Base-by-base conservation (phyloP, 2,329 filamentous ascomycete genomes). In the Colletotrichum sp. region DNA sequence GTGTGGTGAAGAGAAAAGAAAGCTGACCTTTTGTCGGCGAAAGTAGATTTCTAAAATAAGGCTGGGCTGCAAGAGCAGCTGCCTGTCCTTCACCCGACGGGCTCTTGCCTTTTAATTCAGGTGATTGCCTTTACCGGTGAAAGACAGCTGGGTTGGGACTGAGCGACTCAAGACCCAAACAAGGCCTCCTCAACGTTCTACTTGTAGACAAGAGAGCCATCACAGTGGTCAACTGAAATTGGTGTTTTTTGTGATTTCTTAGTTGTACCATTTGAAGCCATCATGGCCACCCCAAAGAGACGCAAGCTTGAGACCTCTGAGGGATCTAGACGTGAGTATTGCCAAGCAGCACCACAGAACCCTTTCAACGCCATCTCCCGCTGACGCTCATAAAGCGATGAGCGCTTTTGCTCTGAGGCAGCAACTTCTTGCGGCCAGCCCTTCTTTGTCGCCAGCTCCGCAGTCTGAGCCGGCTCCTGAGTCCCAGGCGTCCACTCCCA, bases 321-420 rank as follows among this genome's bases (percentile, higher is more conserved):
- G 9, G 80, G 81, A 26, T 77, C 80, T 49, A 81, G 82, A 75
- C 80, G 87, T 87, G 79, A 78, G 85, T 76, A 26, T 26, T 39
- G 36, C 21, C 24, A 52, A 52, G 44, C 44, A 52, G 44, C 62
- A 64, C 32, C 3, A 39, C 7, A 64, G n/a, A 12, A 12, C 18
- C 18, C 62, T 52, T 52, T 52, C n/a, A 6, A 36, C 16, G 24
- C 18, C 30, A 64, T 70, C 24, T n/a, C 24, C 32, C 52, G 26
- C 65, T 80, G 78, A 75, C 68, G 44, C 76, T 26, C 76, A 16
- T 18, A 65, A 67, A 86, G 83, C 81, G 21, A 82, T 87, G 82
- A 88, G 87, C 79, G 87, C 87, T 24, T 87, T 88, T 80, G 86
- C 87, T 26, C 81, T 87, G 44, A 82, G 87, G 4, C 85, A 85